phyloP scores from a whole-genome alignment of 768 basidiomycete genomes.

The Psilocybe subaeruginosa region DNA sequence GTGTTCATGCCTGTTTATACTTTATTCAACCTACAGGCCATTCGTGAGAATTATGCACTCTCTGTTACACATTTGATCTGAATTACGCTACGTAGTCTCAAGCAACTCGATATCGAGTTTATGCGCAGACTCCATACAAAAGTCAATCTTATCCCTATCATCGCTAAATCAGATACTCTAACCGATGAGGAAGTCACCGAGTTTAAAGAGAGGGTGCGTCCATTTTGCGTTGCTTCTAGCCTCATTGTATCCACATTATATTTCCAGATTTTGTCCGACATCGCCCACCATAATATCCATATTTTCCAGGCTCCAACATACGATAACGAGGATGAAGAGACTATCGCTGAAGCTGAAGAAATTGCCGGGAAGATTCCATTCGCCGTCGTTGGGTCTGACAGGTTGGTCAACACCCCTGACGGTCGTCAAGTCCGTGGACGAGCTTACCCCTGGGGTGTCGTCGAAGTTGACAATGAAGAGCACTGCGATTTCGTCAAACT shows the following conservation, averaged over 20 bases:
- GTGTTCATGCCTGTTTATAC: constrained; percentile 98
- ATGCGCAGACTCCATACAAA: constrained; percentile 97
- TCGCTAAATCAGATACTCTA: constrained; percentile 97
- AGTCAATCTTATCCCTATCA: constrained; percentile 98
- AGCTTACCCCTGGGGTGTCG: constrained; percentile 97
- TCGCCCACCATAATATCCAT: constrained; percentile 92
- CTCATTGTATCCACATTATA: constrained; percentile 7
- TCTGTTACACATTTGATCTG: constrained; percentile 9
- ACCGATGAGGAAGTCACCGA: constrained; percentile 93
- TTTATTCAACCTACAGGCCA: constrained; percentile 99
- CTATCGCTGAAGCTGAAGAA: constrained; percentile 95
- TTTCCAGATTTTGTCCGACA: constrained; percentile 85
- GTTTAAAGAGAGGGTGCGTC: constrained; percentile 88
- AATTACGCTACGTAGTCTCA: constrained; percentile 58
- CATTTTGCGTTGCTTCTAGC: background rate
- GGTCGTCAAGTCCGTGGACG: constrained; percentile 94
- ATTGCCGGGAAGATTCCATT: constrained; percentile 99
- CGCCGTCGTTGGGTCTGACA: constrained; percentile 95
- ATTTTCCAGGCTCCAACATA: constrained; percentile 99
- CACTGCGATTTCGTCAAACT: constrained; percentile 99
- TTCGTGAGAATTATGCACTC: constrained; percentile 61
- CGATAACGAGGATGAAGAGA: constrained; percentile 99
- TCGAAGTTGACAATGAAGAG: constrained; percentile 99
- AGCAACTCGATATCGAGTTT: constrained; percentile 98
- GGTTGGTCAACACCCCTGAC: constrained; percentile 78